phyloP scores from a whole-genome alignment of 495 filamentous ascomycete genomes.

The Aspergillus affinis region DNA sequence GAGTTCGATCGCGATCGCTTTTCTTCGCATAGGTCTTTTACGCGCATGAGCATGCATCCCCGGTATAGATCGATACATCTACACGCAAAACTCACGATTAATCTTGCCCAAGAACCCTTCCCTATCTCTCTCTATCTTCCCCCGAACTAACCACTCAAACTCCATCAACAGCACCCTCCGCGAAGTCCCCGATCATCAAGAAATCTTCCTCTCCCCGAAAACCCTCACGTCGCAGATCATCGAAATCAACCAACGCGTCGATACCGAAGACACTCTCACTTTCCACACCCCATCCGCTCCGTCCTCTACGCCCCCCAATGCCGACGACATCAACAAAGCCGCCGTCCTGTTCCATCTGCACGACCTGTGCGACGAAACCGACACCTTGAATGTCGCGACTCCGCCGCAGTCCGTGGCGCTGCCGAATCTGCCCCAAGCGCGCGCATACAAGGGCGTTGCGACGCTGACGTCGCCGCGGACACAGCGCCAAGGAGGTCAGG shows the following conservation, averaged over 20 bases:
- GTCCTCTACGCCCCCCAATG: conserved; percentile 20
- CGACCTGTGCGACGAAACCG: conserved; percentile 66
- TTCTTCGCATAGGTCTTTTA: conserved; percentile 4
- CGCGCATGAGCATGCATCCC: neutral
- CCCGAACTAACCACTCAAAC: conserved; percentile 4
- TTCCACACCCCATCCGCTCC: conserved; percentile 22
- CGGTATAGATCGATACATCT: neutral
- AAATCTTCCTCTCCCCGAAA: conserved; percentile 80
- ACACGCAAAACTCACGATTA: neutral
- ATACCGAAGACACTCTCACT: conserved; percentile 35
- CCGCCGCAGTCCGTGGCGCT: conserved; percentile 30
- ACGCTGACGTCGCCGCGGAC: conserved; percentile 27
- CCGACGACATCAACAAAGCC: conserved; percentile 54
- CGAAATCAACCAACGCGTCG: conserved; percentile 79
- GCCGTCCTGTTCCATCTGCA: conserved; percentile 69
- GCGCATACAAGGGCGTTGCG: conserved; percentile 36
- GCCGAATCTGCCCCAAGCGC: conserved; percentile 18
- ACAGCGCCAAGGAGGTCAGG: conserved; percentile 3
- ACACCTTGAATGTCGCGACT: conserved; percentile 59
- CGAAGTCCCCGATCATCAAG: conserved; percentile 91
- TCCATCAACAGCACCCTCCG: conserved; percentile 62
- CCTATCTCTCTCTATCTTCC: conserved; percentile 4
- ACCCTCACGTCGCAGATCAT: conserved; percentile 81
- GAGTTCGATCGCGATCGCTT: conserved; percentile 18
- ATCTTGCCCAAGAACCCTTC: conserved; percentile 2